phyloP scores from a whole-genome alignment of 2,329 filamentous ascomycete genomes.

The Aureobasidium sp. region DNA sequence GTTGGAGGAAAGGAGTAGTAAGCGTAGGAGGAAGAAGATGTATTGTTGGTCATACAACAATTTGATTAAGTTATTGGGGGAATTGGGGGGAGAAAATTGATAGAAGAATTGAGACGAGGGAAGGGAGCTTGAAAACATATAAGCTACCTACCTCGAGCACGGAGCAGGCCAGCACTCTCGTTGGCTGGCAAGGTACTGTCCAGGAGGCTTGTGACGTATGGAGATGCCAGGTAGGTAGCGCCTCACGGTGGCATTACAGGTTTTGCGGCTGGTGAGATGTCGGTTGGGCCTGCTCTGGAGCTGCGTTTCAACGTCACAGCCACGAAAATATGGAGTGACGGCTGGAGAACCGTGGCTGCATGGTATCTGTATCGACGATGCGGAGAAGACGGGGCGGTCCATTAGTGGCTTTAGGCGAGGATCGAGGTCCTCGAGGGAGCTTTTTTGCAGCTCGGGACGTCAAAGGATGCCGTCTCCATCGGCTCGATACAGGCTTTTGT shows the following conservation, averaged over 20 bases:
- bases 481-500: background rate
- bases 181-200: background rate
- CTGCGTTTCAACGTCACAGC: conserved; percentile 13
- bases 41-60: conserved; percentile 42
- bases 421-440: conserved; percentile 5
- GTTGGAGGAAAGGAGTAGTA: conserved; percentile 48
- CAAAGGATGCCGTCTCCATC: background rate
- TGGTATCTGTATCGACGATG: conserved; percentile 8
- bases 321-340: conserved; percentile 9
- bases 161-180: conserved; percentile 1
- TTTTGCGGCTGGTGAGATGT: conserved; percentile 15
- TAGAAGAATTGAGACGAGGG: conserved; percentile 8
- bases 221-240: conserved; percentile 12
- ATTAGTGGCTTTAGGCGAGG: conserved; percentile 2
- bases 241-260: conserved; percentile 13
- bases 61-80: conserved; percentile 15
- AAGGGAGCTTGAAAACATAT: conserved; percentile 12
- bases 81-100: conserved; percentile 12
- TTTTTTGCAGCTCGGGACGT: background rate
- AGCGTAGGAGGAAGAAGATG: conserved; percentile 36
- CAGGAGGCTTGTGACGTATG: conserved; percentile 8
- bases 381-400: conserved; percentile 10
- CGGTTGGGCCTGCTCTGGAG: conserved; percentile 10
- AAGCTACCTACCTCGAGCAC: conserved; percentile 12
- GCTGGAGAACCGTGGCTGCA: conserved; percentile 12